Conservation (phyloP, 306 rosid species). For the Cucurbita ficifolia region DNA sequence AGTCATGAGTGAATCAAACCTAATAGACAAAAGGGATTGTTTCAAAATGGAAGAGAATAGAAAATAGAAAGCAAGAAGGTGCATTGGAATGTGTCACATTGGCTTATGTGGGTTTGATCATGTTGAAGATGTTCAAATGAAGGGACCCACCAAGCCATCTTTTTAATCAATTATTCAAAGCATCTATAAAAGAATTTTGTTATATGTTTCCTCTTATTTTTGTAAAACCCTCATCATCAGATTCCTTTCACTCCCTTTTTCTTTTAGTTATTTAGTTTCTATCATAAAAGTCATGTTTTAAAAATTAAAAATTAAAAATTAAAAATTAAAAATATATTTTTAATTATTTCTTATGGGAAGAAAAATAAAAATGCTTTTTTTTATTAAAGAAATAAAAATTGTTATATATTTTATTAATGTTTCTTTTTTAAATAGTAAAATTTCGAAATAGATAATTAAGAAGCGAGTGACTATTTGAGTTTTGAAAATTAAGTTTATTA, state of each 20-base stretch:
- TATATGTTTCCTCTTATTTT: background rate
- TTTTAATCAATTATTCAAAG: conserved; percentile 6
- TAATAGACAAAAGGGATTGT: no score
- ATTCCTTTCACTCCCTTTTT: background rate
- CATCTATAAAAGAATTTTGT: conserved; percentile 2
- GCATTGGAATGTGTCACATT: background rate
- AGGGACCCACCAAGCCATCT: background rate
- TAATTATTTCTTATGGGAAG: no score
- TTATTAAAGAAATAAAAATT: no score
- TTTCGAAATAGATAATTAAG: no score
- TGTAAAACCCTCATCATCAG: background rate
- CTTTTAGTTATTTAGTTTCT: background rate
- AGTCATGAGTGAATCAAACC: no score
- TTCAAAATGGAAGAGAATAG: background rate
- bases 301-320: no score
- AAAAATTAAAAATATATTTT: no score
- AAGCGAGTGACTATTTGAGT: no score
- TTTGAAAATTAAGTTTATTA: no score
- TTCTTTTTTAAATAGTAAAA: no score
- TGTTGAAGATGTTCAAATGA: background rate
- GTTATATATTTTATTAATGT: no score
- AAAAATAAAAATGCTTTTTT: no score
- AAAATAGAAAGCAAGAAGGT: background rate
- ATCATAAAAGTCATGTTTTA: background rate
- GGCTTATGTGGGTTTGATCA: background rate